Evolutionary conservation across 129 eudicot genomes (phyloP), one percentile per base, ranked within the genome.

Genomic region (Centrapalus pauciflorus): DNA sequence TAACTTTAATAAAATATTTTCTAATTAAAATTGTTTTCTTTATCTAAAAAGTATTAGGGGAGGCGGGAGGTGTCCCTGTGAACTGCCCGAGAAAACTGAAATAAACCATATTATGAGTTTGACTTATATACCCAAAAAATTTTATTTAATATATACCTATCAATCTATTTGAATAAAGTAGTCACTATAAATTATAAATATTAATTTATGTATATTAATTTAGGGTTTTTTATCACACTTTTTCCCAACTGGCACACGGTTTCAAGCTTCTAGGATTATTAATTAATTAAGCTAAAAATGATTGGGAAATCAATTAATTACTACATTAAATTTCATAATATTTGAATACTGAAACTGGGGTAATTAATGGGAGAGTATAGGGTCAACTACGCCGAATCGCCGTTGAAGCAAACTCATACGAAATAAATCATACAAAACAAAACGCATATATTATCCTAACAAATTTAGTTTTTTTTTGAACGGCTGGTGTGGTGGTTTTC

Each of bases 1-100:
- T 5, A 24, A 29, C 29, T 48, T 17, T 2, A 13, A 13, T 50
- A 52, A 10, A 21, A 6, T 4, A 5, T 30, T 32, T 49, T 34
- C 7, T 7, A 69, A 3, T 26, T 16, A 25, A 26, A n/a, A n/a
- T n/a, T n/a, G n/a, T n/a, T n/a, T n/a, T n/a, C n/a, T n/a, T n/a
- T n/a, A n/a, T n/a, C n/a, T n/a, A n/a, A n/a, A n/a, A n/a, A n/a
- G 50, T 55, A 60, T 58, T 32, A 54, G 60, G 64, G 65, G 64
- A 54, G 60, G 64, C 55, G 64, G 74, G 62, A 38, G 62, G 62
- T 61, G 69, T 48, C 21, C 40, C 43, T 41, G 79, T 66, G 73
- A 74, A 74, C 79, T 74, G 79, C 79, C 73, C 79, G 56, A 74
- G 73, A 74, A 73, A 74, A 74, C 73, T 16, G 79, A 74, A 66